A percentile compares a stretch with the other conserved stretches of the same genome.
These are phyloP conservation scores for Vairimorpha ceranae DNA, from an alignment of 371 early-diverging fungal genomes.

Conservation along the genomic window DNA sequence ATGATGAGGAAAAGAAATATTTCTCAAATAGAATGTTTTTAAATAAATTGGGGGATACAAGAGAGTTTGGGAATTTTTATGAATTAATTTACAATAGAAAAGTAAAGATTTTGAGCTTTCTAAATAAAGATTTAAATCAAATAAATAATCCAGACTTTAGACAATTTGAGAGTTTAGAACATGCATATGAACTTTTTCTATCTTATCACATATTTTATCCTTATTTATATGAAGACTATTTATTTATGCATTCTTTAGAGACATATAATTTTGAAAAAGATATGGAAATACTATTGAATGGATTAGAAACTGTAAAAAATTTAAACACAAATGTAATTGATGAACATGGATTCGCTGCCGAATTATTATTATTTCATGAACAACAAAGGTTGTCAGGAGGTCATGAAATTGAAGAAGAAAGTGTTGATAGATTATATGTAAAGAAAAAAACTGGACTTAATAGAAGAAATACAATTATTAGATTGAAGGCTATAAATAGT, in stretches of 20 bases:
- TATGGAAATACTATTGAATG: neutral
- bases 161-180: conserved; percentile 51
- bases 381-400: conserved; percentile 6
- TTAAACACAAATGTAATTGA: neutral
- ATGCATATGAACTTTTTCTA: conserved; percentile 60
- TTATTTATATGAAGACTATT: conserved; percentile 54
- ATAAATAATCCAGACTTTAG: conserved; percentile 51
- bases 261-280: neutral
- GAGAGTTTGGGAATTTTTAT: conserved; percentile 35
- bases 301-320: neutral
- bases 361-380: conserved; percentile 26
- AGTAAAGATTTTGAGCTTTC: conserved; percentile 48
- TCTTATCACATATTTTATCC: conserved; percentile 58
- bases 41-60: neutral
- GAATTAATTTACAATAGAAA: conserved; percentile 25
- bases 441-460: conserved; percentile 6
- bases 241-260: conserved; percentile 36
- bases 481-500: conserved; percentile 15
- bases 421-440: neutral
- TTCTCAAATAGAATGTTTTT: neutral
- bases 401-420: conserved; percentile 1
- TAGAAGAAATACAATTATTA: conserved; percentile 24
- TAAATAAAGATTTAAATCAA: conserved; percentile 55
- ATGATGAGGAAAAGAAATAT: neutral
- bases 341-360: conserved; percentile 12